Evolutionary conservation across 257 asterid species (phyloP), one percentile per base, ranked within the genome.

Genomic region (Solanum sitiens): DNA sequence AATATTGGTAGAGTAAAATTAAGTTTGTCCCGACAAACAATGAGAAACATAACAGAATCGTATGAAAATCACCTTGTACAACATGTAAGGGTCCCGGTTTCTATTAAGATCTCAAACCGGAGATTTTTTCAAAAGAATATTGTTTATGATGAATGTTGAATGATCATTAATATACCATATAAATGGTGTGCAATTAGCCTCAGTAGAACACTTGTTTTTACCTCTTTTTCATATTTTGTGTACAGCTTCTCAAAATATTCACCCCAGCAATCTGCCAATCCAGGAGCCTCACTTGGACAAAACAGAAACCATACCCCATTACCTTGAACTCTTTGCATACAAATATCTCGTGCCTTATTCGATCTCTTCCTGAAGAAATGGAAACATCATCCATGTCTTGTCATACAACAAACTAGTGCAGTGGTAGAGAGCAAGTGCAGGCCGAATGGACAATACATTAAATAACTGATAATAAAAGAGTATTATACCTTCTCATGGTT

Each of bases 201-300:
- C 39, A 14, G 33, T 86, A 11, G 53, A 61, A 21, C 25, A 45
- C 68, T 80, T 80, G 20, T 15, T 80, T 15, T 73, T 88, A 97
- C 99, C 98, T 92, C 92, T 89, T 88, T 90, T 90, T 97, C 99
- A 83, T 97, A 97, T 84, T 89, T 86, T 67, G 90, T 86, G 89
- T 96, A 97, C n/a, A 96, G 90, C 59, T 94, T 94, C 91, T 93
- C 98, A 93, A 95, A 97, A 80, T 97, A 98, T 75, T 91, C 95
- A 86, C 98, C 99, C 99, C 99, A 97, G 91, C 96, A 94, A 93
- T 96, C 99, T 89, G 98, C 99, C 90, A 97, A 90, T n/a, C 99
- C 99, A 27, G 99, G 98, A 76, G 99, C 86, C 91, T 97, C 99
- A 86, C 86, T 95, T 87, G 99, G 99, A 91, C 99, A 97, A 90